These are phyloP conservation scores for Alternaria arbusti DNA, from an alignment of 2,329 filamentous ascomycete genomes.

Conservation along the genomic window DNA sequence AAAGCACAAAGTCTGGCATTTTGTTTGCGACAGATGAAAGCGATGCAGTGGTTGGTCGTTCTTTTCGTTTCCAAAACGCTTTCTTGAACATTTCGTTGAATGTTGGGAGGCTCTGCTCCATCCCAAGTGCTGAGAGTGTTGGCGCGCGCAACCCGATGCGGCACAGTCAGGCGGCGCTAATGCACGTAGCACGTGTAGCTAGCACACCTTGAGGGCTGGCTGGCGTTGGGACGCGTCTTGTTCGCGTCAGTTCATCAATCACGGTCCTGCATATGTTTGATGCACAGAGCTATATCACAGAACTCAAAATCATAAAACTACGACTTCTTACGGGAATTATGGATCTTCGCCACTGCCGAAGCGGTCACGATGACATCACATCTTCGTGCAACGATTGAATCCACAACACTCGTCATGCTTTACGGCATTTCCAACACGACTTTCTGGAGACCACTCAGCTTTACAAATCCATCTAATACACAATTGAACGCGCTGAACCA, in stretches of 20 bases:
- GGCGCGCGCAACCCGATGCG: not conserved
- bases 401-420: not conserved
- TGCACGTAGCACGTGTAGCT: slow-evolving; percentile 4
- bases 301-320: too few relatives aligned
- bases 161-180: slow-evolving; percentile 4
- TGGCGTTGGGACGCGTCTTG: not conserved
- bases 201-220: not conserved
- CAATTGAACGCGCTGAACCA: not conserved
- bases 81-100: not conserved
- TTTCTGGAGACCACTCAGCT: not conserved
- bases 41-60: not conserved
- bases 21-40: not conserved
- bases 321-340: not conserved
- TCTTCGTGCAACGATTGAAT: not conserved
- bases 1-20: slow-evolving; percentile 39
- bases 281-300: not conserved
- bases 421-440: not conserved
- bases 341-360: not conserved
- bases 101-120: not conserved
- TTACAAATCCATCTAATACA: not conserved
- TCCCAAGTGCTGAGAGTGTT: not conserved
- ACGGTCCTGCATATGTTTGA: not conserved
- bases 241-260: not conserved
- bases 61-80: not conserved
- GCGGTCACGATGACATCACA: slow-evolving; percentile 20